Evolutionary conservation across 768 basidiomycete species (phyloP).

Genomic region (Kondoa subrosea): DNA sequence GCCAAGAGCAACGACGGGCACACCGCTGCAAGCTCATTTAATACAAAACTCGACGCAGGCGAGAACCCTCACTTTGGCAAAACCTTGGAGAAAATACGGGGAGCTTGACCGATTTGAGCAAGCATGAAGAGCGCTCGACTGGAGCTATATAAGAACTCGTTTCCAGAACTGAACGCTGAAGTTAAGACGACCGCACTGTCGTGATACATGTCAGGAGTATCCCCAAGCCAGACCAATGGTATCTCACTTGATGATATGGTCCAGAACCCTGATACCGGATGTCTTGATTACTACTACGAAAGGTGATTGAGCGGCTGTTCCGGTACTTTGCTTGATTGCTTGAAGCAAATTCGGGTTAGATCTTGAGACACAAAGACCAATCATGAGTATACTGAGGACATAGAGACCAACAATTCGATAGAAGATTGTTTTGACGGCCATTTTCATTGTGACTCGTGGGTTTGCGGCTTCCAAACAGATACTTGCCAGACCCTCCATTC

Average conservation of each 20-base stretch:
- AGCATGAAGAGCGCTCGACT: conserved; percentile 34
- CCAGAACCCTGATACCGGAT: conserved; percentile 34
- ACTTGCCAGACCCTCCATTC: conserved; percentile 22
- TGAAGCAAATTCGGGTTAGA: conserved; percentile 39
- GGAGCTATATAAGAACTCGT: conserved; percentile 33
- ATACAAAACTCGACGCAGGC: too few species aligned
- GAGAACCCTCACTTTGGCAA: too few species aligned
- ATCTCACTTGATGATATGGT: conserved; percentile 37
- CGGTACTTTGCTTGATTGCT: conserved; percentile 37
- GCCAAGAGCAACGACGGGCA: conserved; percentile 30
- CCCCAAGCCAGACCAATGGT: too few species aligned
- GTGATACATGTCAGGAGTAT: conserved; percentile 29
- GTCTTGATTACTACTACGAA: conserved; percentile 35
- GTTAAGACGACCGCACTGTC: not conserved
- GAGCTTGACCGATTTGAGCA: conserved; percentile 32
- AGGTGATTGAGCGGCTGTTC: conserved; percentile 27
- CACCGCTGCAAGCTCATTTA: too few species aligned
- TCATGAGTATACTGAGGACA: conserved; percentile 48
- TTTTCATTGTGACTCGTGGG: conserved; percentile 36
- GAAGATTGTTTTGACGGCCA: conserved; percentile 53
- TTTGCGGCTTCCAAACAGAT: conserved; percentile 33
- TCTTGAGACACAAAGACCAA: conserved; percentile 30
- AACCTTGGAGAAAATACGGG: conserved; percentile 32
- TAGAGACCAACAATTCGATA: conserved; percentile 70
- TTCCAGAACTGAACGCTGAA: conserved; percentile 2